Conservation (phyloP, 164 flowering plant species). For the Kingdonia uniflora region DNA sequence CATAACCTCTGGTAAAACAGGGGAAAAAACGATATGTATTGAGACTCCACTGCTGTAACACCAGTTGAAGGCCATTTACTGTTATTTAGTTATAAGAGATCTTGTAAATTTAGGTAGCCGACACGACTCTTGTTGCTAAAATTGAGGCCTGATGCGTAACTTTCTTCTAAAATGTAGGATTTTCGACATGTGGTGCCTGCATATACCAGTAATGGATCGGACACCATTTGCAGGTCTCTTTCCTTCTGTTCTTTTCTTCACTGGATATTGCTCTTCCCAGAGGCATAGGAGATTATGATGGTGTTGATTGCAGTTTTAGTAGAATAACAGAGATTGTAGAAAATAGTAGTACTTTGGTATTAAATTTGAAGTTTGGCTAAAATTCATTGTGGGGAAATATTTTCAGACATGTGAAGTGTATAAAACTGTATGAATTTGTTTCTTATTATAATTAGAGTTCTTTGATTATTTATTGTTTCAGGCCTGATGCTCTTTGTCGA, state of each 20-base stretch:
- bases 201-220: constrained; percentile 44
- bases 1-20: no score
- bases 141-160: not conserved
- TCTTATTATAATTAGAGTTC: not conserved
- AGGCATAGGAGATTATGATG: not conserved
- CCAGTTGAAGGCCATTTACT: no score
- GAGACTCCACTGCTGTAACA: no score
- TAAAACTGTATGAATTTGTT: no score
- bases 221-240: constrained; percentile 47
- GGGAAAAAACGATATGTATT: no score
- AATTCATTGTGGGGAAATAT: no score
- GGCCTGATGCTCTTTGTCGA: constrained; percentile 60
- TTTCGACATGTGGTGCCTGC: constrained; percentile 57
- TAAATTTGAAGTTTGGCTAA: not conserved
- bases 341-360: not conserved
- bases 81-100: no score
- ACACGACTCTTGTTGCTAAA: not conserved
- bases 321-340: not conserved
- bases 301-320: not conserved
- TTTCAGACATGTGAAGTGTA: no score
- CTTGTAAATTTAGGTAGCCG: no score
- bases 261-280: not conserved
- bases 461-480: constrained; percentile 13
- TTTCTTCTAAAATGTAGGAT: constrained; percentile 27
- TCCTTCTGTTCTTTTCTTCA: not conserved